Percentiles rank a stretch among this genome's conserved stretches.
These are phyloP conservation scores for Brettanomyces naardenensis DNA, from an alignment of 805 yeast species.

Conservation along the genomic window DNA sequence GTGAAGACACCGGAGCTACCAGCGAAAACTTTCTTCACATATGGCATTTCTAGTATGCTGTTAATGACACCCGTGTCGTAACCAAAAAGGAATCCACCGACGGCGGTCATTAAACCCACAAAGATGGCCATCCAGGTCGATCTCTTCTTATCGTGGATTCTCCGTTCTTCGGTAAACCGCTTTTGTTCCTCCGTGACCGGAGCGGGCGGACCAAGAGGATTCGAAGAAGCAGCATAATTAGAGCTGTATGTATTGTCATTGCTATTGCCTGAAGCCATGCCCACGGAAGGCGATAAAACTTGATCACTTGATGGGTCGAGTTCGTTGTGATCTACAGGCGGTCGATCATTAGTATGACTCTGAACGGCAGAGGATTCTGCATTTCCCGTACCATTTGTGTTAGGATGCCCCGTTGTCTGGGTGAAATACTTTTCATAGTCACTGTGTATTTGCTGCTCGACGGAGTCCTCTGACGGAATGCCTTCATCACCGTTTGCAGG, in stretches of 20 bases:
- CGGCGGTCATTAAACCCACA: conserved; percentile 77
- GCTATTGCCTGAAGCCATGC: background rate
- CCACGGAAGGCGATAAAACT: background rate
- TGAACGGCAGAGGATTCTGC: background rate
- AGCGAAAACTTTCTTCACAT: conserved; percentile 52
- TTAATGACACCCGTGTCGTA: conserved; percentile 86
- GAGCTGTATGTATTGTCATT: background rate
- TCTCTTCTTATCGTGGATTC: conserved; percentile 13
- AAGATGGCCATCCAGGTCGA: conserved; percentile 58
- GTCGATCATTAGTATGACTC: background rate
- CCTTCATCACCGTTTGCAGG: background rate
- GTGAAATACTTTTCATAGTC: background rate
- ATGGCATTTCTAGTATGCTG: conserved; percentile 69
- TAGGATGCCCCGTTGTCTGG: background rate
- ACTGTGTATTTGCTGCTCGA: background rate
- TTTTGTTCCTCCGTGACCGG: background rate
- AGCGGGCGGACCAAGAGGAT: background rate
- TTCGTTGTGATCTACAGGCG: background rate
- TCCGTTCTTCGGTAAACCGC: too few species aligned
- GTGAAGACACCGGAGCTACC: conserved; percentile 37
- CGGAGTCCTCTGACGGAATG: background rate
- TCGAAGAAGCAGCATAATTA: background rate
- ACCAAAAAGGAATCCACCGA: conserved; percentile 88
- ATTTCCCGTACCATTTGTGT: background rate
- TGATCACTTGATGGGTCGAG: background rate